A percentile compares a stretch with the other conserved stretches of the same genome.
Evolutionary conservation across 2,329 filamentous ascomycete species (phyloP).

Genomic region (Stagonosporopsis rhizophila): DNA sequence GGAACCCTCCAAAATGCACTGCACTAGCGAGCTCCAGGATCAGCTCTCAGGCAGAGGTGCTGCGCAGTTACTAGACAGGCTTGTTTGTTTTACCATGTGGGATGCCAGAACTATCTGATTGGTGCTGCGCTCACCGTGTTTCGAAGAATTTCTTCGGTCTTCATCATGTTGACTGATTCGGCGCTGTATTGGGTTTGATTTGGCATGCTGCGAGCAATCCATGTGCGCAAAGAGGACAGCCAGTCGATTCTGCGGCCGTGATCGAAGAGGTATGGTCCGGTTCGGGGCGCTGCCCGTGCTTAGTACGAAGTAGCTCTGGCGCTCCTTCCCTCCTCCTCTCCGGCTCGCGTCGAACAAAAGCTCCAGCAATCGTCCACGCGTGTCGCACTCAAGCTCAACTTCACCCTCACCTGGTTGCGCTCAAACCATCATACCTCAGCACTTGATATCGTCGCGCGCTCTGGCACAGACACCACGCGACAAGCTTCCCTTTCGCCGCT

Average conservation of each 20-base stretch:
- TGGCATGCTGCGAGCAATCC: not conserved
- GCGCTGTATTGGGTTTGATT: not conserved
- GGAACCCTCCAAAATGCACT: no score
- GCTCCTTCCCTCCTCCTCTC: conserved; percentile 21
- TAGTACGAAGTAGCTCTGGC: not conserved
- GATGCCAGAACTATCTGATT: not conserved
- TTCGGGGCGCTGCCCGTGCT: conserved; percentile 1
- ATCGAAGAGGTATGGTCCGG: conserved; percentile 14
- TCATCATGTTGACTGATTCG: not conserved
- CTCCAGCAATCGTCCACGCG: conserved; percentile 11
- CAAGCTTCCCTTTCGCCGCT: conserved; percentile 3
- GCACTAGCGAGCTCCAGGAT: not conserved
- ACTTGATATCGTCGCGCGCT: conserved; percentile 15
- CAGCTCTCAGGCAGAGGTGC: not conserved
- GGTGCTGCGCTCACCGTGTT: not conserved
- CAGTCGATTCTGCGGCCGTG: not conserved
- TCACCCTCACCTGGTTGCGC: conserved; percentile 11
- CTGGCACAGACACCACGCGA: not conserved
- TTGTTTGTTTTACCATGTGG: not conserved
- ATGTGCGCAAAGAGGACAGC: not conserved
- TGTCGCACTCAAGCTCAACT: conserved; percentile 4
- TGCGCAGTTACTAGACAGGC: not conserved
- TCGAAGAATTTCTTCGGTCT: not conserved
- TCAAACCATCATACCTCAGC: conserved; percentile 6
- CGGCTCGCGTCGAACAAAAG: conserved; percentile 7